Evolutionary conservation across 768 basidiomycete species (phyloP), one percentile per base, ranked within the genome.

Genomic region (Kwoniella shandongensis): DNA sequence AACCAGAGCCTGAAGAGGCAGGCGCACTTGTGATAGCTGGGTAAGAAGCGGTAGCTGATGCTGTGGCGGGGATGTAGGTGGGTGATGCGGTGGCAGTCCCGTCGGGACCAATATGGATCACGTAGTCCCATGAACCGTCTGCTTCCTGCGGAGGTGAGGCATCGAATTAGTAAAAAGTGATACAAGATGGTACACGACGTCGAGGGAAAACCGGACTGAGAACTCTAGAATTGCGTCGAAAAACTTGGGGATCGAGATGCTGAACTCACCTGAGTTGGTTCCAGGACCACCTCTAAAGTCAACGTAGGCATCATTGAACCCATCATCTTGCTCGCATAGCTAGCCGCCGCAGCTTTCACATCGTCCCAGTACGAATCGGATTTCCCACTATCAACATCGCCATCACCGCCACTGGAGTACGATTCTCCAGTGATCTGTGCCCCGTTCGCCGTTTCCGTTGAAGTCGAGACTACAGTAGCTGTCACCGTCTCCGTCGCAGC

Each of bases 121-220:
- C 69, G 44, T 76, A 76, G 44, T 76, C 73, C 75, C 75, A 76
- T 13, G 62, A 52, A 38, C 75, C 75, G 42, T 76, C 75, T 27
- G 75, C 59, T 53, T 70, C 69, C 74, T 75, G 44, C 13, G 22
- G 8, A 26, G 15, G 11, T 13, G 41, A 1, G 8, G 32, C 18
- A 26, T 26, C 45, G 20, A 46, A 32, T 32, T 13, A 32, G 32
- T 32, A 32, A 32, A 6, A 32, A 32, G 32, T 32, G 13, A 32
- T 32, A 13, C 13, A 32, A 13, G 32, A 32, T n/a, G n/a, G n/a
- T n/a, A n/a, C n/a, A n/a, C 35, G 17, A 17, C 35, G 35, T 10
- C 35, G 8, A 17, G 35, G 35, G 35, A 36, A 36, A 36, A 36
- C 8, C 8, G 17, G 35, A 17, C 35, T 10, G 35, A 36, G 39